Base-by-base conservation (phyloP, 1,284 basidiomycete species). In the Cutaneotrichosporon sp. region DNA sequence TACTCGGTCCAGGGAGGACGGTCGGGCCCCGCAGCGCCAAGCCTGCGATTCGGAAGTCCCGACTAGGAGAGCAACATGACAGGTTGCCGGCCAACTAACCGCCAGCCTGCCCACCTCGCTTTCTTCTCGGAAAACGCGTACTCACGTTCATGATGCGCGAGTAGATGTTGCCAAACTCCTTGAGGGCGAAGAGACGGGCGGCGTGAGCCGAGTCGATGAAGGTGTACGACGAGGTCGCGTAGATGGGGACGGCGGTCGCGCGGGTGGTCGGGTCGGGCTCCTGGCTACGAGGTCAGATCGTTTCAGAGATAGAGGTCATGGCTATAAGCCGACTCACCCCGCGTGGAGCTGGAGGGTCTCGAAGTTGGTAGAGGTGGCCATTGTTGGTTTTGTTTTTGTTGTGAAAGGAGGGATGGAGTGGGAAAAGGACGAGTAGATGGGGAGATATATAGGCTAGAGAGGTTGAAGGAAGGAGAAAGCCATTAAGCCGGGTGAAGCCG, bases 161-260 rank as follows among this genome's bases (percentile, higher is more conserved):
- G 74, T 91, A 90, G 65, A 90, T 89, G 80, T 90, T 87, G 14
- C 90, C 90, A 32, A 85, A 81, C 11, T 86, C 82, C 71, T 86
- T 87, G 66, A 93, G 79, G 21, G 86, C 89, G 77, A 92, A 94
- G 55, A 95, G 84, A 75, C 92, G 89, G 26, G 91, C 90, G 8
- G 84, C 92, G 71, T 95, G 91, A 87, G 90, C 69, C 8, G 89
- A 87, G 75, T 90, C 82, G 73, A 91, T 88, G 83, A 93, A 92
- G 31, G 89, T 88, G 72, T 88, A 92, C 65, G 88, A 89, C 51
- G 66, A 36, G 38, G 66, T 65, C 14, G 66, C 64, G 52, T 68
- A 68, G 64, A 68, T 68, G 64, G 66, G 66, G 47, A 68, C 66
- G 26, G 66, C 66, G 18, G 64, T 64, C 56, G 66, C 65, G 56